Percentiles rank a stretch among this genome's conserved stretches.
Evolutionary conservation across 108 stramenopile species (phyloP).

Genomic region (Cyclotella cryptica): DNA sequence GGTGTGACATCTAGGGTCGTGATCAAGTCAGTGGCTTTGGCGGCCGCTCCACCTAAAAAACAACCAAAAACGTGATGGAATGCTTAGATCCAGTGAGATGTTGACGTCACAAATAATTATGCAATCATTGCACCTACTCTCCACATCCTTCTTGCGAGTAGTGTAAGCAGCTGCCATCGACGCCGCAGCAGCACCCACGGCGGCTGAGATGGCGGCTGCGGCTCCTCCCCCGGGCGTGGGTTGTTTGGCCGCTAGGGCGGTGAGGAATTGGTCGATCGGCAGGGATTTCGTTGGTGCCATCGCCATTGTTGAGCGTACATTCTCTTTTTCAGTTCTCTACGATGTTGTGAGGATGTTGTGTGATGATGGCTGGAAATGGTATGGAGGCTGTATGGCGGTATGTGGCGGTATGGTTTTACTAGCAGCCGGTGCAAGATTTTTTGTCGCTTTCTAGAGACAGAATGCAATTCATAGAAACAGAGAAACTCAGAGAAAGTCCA

Average conservation of each 20-base stretch:
- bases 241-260: constrained; percentile 68
- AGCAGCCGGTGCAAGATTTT: too few relatives aligned
- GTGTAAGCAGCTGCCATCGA: constrained; percentile 84
- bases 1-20: constrained; percentile 50
- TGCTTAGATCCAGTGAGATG: not conserved
- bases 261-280: constrained; percentile 61
- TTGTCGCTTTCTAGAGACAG: too few relatives aligned
- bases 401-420: too few relatives aligned
- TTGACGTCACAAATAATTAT: too few relatives aligned
- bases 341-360: too few relatives aligned
- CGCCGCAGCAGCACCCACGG: constrained; percentile 75
- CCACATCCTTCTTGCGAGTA: constrained; percentile 73
- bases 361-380: too few relatives aligned
- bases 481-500: too few relatives aligned
- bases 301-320: not conserved
- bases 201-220: constrained; percentile 79
- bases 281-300: constrained; percentile 46
- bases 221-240: constrained; percentile 86
- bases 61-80: not conserved
- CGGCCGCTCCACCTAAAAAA: constrained; percentile 62
- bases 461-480: too few relatives aligned
- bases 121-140: constrained; percentile 50
- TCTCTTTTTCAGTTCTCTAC: too few relatives aligned
- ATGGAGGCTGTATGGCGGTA: too few relatives aligned
- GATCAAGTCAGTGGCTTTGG: constrained; percentile 59